Conservation (phyloP, 176 grass and related monocot species). For the Melocanna baccifera region DNA sequence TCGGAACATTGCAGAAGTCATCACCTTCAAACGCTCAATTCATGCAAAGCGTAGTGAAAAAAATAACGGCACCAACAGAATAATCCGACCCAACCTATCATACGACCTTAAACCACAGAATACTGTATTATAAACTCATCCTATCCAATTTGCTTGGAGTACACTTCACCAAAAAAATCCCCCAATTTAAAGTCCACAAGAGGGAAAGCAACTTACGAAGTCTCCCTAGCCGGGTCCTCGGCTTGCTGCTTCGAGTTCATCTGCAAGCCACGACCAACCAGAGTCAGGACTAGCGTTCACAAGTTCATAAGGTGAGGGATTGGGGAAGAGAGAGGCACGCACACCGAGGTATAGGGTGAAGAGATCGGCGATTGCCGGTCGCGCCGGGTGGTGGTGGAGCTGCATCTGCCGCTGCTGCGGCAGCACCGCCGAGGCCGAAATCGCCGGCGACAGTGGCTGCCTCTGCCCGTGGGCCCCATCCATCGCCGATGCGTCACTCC, state of each 20-base stretch:
- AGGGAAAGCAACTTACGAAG: slow-evolving; percentile 48
- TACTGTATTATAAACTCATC: neutral
- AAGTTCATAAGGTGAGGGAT: neutral
- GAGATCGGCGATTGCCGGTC: slow-evolving; percentile 74
- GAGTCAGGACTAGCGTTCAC: neutral
- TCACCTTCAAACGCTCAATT: neutral
- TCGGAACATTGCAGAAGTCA: neutral
- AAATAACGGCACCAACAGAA: neutral
- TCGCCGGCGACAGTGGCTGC: slow-evolving; percentile 44
- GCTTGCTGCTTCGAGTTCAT: slow-evolving; percentile 66
- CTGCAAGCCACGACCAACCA: slow-evolving; percentile 51
- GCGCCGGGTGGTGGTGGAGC: slow-evolving; percentile 63
- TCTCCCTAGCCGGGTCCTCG: slow-evolving; percentile 67
- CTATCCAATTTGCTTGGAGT: neutral
- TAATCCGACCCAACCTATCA: neutral
- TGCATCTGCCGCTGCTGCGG: slow-evolving; percentile 55
- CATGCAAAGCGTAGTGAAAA: neutral
- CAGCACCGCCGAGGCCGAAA: slow-evolving; percentile 26
- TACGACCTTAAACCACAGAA: neutral
- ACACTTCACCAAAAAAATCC: neutral
- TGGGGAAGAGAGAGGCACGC: slow-evolving; percentile 15
- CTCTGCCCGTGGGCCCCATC: slow-evolving; percentile 43
- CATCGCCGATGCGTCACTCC: slow-evolving; percentile 19
- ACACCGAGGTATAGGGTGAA: slow-evolving; percentile 95
- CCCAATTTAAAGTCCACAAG: neutral